Conservation (phyloP, 768 basidiomycete species). For the Leccinum boreale region DNA sequence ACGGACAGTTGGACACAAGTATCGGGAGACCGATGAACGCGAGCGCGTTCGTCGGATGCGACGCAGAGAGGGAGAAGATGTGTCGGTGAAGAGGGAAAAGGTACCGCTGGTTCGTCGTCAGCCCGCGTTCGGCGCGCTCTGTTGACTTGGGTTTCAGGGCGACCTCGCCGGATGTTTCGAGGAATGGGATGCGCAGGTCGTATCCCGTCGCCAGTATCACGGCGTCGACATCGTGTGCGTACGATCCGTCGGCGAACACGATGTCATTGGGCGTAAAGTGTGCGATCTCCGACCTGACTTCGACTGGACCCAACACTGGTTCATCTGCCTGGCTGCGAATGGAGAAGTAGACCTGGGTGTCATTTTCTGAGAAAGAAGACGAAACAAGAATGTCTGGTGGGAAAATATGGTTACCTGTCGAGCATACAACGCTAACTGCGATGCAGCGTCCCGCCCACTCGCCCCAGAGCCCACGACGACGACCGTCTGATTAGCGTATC, state of each 20-base stretch:
- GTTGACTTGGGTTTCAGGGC: slow-evolving; percentile 16
- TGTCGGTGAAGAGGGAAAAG: slow-evolving; percentile 54
- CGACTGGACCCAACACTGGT: slow-evolving; percentile 18
- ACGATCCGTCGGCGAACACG: slow-evolving; percentile 47
- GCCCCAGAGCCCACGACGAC: slow-evolving; percentile 48
- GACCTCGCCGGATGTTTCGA: slow-evolving; percentile 27
- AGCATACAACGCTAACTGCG: slow-evolving; percentile 40
- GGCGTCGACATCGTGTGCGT: slow-evolving; percentile 38
- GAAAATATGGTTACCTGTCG: slow-evolving; percentile 35
- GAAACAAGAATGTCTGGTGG: neutral
- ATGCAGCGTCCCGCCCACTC: slow-evolving; percentile 46
- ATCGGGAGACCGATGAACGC: slow-evolving; percentile 54
- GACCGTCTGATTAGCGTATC: slow-evolving; percentile 41
- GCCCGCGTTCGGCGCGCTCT: slow-evolving; percentile 11
- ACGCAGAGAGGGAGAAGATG: slow-evolving; percentile 48
- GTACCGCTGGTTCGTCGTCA: slow-evolving; percentile 50
- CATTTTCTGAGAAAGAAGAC: neutral
- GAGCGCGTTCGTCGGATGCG: slow-evolving; percentile 48
- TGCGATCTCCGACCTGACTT: slow-evolving; percentile 43
- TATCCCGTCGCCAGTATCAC: slow-evolving; percentile 58
- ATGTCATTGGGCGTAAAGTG: slow-evolving; percentile 44
- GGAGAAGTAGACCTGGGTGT: slow-evolving; percentile 34
- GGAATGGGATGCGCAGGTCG: slow-evolving; percentile 50
- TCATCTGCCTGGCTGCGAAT: slow-evolving; percentile 26
- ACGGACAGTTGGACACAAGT: slow-evolving; percentile 45